Conservation (phyloP, 2,329 filamentous ascomycete species). For the Calcarisporium arbuscula region DNA sequence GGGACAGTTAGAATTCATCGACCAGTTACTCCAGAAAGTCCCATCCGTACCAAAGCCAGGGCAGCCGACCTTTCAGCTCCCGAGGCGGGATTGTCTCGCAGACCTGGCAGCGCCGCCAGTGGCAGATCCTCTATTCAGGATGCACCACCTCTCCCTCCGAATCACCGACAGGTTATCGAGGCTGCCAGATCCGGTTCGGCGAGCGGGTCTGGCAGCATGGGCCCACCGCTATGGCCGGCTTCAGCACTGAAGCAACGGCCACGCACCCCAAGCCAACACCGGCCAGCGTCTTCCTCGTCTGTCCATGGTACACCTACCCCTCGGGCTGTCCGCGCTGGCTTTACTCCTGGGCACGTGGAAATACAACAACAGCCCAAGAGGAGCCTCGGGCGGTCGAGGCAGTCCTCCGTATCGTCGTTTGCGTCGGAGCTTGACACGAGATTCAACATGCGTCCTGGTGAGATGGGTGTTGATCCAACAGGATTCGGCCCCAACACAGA, state of each 20-base stretch:
- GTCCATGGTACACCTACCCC: constrained; percentile 54
- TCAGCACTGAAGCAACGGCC: constrained; percentile 59
- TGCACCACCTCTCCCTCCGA: constrained; percentile 68
- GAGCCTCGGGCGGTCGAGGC: constrained; percentile 28
- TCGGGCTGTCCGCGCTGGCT: constrained; percentile 37
- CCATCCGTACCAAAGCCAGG: constrained; percentile 31
- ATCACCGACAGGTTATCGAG: constrained; percentile 80
- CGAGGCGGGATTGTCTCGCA: constrained; percentile 31
- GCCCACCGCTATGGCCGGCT: constrained; percentile 75
- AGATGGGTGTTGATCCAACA: constrained; percentile 44
- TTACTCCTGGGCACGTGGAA: constrained; percentile 40
- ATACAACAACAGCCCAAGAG: constrained; percentile 40
- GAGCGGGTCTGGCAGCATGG: constrained; percentile 57
- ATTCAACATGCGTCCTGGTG: constrained; percentile 67
- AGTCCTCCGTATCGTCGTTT: constrained; percentile 91
- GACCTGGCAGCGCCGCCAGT: constrained; percentile 71
- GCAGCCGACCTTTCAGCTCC: constrained; percentile 30
- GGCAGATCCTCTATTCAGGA: constrained; percentile 37
- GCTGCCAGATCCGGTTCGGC: constrained; percentile 60
- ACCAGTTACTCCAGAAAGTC: constrained; percentile 43
- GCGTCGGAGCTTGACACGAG: constrained; percentile 87
- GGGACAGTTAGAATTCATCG: constrained; percentile 38
- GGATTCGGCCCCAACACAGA: constrained; percentile 72
- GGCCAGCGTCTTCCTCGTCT: constrained; percentile 38
- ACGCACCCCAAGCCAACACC: constrained; percentile 51